phyloP scores from a whole-genome alignment of 2,329 filamentous ascomycete species.

The Xenosphaeropsis pyriputrescens region DNA sequence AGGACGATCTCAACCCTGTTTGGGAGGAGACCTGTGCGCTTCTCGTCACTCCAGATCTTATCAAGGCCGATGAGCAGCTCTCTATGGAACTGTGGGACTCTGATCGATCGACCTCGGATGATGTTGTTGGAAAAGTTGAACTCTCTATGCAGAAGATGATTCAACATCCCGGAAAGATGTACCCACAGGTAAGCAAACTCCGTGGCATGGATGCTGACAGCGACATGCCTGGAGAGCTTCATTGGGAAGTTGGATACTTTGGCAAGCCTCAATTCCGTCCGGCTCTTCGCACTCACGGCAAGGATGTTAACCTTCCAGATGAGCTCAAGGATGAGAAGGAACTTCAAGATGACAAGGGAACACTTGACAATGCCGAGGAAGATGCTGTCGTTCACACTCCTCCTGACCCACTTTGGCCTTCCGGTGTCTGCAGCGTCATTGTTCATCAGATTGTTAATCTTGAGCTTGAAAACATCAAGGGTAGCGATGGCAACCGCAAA shows the following conservation, averaged over 20 bases:
- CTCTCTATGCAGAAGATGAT: slow-evolving; percentile 91
- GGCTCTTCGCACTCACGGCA: slow-evolving; percentile 74
- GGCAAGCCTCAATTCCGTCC: slow-evolving; percentile 78
- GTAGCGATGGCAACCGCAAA: slow-evolving; percentile 66
- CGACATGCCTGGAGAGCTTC: slow-evolving; percentile 81
- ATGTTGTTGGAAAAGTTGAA: slow-evolving; percentile 90
- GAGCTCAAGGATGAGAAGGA: slow-evolving; percentile 59
- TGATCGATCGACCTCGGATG: slow-evolving; percentile 81
- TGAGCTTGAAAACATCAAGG: slow-evolving; percentile 82
- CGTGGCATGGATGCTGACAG: slow-evolving; percentile 70
- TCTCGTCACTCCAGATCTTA: slow-evolving; percentile 74
- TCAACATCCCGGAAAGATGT: slow-evolving; percentile 86
- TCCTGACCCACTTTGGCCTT: slow-evolving; percentile 92
- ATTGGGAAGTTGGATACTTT: slow-evolving; percentile 96
- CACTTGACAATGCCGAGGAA: slow-evolving; percentile 56
- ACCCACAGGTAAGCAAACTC: slow-evolving; percentile 72
- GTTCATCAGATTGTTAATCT: slow-evolving; percentile 93
- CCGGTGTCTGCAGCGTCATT: slow-evolving; percentile 72
- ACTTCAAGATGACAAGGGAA: slow-evolving; percentile 78
- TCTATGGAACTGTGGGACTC: slow-evolving; percentile 95
- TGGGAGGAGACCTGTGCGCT: slow-evolving; percentile 83
- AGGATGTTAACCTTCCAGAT: slow-evolving; percentile 62
- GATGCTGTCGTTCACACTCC: slow-evolving; percentile 82
- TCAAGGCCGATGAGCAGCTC: slow-evolving; percentile 86
- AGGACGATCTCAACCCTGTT: slow-evolving; percentile 83